Evolutionary conservation across 2,329 filamentous ascomycete species (phyloP), one percentile per base, ranked within the genome.

Genomic region (Blastomyces silverae): DNA sequence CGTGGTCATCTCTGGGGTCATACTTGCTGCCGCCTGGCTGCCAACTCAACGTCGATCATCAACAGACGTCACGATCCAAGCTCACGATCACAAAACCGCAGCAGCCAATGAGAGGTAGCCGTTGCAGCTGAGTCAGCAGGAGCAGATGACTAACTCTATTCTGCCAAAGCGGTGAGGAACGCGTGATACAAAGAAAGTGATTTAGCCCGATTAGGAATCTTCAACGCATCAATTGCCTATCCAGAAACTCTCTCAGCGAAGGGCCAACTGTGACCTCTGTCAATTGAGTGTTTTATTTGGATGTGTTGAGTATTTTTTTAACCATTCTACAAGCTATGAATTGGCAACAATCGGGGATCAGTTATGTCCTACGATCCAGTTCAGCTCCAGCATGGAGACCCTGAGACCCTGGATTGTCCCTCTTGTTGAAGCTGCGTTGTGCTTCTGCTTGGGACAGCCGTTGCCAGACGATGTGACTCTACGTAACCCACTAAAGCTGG

Each of bases 331-430:
- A 15, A 57, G 39, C 20, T 31, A 64, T 59, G 55, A 50, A 52
- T 22, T 39, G 62, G 34, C 25, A 31, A 17, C 17, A 7, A 39
- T 55, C 39, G 25, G 8, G 57, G 20, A 62, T 58, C 7, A 31
- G 50, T 31, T 15, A 64, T 66, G 63, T 22, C 55, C 42, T 22
- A 17, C 28, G 39, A 56, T 11, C 7, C 4, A 25, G n/a, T 31
- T 48, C n/a, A 20, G 31, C 55, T 46, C 57, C 39, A 63, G 7
- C 53, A 71, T 70, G 70, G 70, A 71, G 50, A 39, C 66, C 11
- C 42, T 72, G 64, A 60, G 57, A 52, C 42, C 65, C 48, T 72
- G 70, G 70, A 63, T 72, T 48, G 65, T 44, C 20, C 50, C 59
- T 10, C 65, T 66, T 53, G 61, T 69, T 28, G 53, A 69, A 56